Evolutionary conservation across 768 basidiomycete species (phyloP), one percentile per base, ranked within the genome.

Genomic region (Mycena olivaceomarginata): DNA sequence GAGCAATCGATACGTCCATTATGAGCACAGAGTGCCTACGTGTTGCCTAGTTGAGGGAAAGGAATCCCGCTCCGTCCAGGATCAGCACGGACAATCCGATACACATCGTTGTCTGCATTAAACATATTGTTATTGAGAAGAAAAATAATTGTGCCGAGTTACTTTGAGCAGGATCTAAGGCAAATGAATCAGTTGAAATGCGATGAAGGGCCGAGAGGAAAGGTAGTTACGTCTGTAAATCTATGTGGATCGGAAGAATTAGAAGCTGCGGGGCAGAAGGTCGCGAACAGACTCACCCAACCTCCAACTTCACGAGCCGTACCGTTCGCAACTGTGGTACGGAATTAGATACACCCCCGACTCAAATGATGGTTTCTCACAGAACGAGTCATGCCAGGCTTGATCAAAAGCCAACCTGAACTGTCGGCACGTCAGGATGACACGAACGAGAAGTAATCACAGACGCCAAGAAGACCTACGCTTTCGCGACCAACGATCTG

Each of bases 51-150:
- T 64, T 64, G 63, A 5, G 63, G 63, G 37, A 64, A 64, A 10
- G 63, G 63, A 43, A 64, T 64, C 20, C 63, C 63, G 41, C 63
- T 22, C 18, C 63, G 63, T 64, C 40, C 63, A n/a, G 63, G 63
- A 25, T 43, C 63, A 5, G 63, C 63, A 18, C 37, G 37, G 31
- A 64, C 63, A 43, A 64, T n/a, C 16, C 18, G 41, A 43, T 15
- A 20, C 5, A 45, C 41, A n/a, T 64, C 43, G 63, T 9, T 43
- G 20, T 41, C 63, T 64, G 22, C 11, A 64, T 43, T 8, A 64
- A 64, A 10, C 18, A 43, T 7, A 5, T 8, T 8, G 40, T 8
- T 20, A n/a, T 7, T 15, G 43, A 45, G 15, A 45, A 15, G 43
- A 39, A 64, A 15, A 37, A 45, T 9, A 43, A 0, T 43, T 20